Evolutionary conservation across 768 basidiomycete species (phyloP).

Genomic region (Termitomyces heimii): DNA sequence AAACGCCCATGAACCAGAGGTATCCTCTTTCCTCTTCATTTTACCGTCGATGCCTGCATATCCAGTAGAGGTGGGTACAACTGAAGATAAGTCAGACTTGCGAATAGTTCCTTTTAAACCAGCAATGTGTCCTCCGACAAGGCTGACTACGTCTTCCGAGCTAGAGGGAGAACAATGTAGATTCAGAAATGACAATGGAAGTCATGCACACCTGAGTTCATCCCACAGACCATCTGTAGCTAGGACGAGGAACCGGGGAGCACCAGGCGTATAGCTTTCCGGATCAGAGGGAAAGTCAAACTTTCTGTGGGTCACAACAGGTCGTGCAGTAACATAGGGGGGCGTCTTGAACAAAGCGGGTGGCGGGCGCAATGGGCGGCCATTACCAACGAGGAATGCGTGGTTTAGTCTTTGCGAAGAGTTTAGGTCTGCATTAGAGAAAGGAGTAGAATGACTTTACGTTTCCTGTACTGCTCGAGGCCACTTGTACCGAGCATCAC

Average conservation of each 20-base stretch:
- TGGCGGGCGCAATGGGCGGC: slow-evolving; percentile 49
- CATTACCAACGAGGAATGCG: slow-evolving; percentile 63
- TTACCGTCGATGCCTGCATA: slow-evolving; percentile 61
- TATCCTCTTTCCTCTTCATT: slow-evolving; percentile 30
- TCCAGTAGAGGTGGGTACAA: slow-evolving; percentile 54
- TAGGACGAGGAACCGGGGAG: slow-evolving; percentile 75
- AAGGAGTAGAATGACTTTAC: slow-evolving; percentile 32
- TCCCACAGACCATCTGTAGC: slow-evolving; percentile 88
- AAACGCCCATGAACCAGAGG: slow-evolving; percentile 66
- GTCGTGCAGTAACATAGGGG: slow-evolving; percentile 85
- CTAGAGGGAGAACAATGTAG: slow-evolving; percentile 22
- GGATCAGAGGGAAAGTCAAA: slow-evolving; percentile 43
- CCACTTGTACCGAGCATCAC: slow-evolving; percentile 91
- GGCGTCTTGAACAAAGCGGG: slow-evolving; percentile 74
- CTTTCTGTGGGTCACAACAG: slow-evolving; percentile 76
- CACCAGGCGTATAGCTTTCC: slow-evolving; percentile 13
- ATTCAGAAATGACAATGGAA: neutral
- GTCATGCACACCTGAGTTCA: slow-evolving; percentile 37
- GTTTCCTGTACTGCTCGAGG: slow-evolving; percentile 62
- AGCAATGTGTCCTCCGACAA: slow-evolving; percentile 77
- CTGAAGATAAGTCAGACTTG: slow-evolving; percentile 47
- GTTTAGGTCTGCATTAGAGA: neutral
- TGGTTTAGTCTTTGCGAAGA: slow-evolving; percentile 38
- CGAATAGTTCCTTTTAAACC: slow-evolving; percentile 63
- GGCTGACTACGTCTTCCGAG: slow-evolving; percentile 82